phyloP scores from a whole-genome alignment of 176 grass and related monocot genomes.

The bread wheat (Triticum aestivum) region IWGSC_CS_RefSeq_v2.1 NC_057810.1:488583451-488583950 shows the following conservation, averaged over 20 bases:
- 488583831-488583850: conserved; percentile 99
- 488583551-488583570: neutral
- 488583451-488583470: conserved; percentile 55
- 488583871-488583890: neutral
- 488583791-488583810: conserved; percentile 97
- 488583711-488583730: neutral
- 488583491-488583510: conserved; percentile 8
- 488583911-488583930: neutral
- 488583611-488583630: too few species aligned
- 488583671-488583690: conserved; percentile 21
- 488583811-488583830: conserved; percentile 96
- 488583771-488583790: conserved; percentile 81
- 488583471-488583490: conserved; percentile 18
- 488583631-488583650: too few species aligned
- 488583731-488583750: conserved; percentile 51
- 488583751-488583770: conserved; percentile 95
- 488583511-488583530: neutral
- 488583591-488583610: too few species aligned
- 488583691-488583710: conserved; percentile 8
- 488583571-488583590: neutral
- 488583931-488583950: neutral
- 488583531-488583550: conserved; percentile 13
- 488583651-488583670: neutral
- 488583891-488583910: neutral
- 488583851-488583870: conserved; percentile 73